Conservation (phyloP, 2,329 filamentous ascomycete genomes). For the Pseudomassariella vexata region DNA sequence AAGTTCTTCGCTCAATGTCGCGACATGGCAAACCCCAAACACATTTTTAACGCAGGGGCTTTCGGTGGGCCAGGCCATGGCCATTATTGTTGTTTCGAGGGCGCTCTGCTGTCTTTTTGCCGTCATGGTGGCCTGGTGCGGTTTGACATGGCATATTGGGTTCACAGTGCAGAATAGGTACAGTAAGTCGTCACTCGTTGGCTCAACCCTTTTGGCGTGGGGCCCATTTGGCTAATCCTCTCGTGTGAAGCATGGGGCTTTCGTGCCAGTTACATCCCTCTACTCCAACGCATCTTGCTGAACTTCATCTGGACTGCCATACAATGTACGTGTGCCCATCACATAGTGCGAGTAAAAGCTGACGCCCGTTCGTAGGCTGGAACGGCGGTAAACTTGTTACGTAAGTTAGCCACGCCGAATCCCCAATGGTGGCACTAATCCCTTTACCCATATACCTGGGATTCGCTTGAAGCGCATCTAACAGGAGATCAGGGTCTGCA, state of each 20-base stretch:
- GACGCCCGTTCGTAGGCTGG: conserved; percentile 18
- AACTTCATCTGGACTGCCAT: conserved; percentile 43
- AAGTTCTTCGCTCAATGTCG: conserved; percentile 25
- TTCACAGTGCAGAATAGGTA: conserved; percentile 42
- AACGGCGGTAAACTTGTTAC: conserved; percentile 23
- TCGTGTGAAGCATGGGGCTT: conserved; percentile 43
- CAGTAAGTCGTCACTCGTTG: too few species aligned
- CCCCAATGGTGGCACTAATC: background rate
- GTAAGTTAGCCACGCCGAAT: background rate
- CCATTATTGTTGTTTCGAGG: conserved; percentile 35
- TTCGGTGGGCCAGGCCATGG: conserved; percentile 39
- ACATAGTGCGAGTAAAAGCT: too few species aligned
- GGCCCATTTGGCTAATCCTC: too few species aligned
- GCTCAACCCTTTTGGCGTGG: too few species aligned
- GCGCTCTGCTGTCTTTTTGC: conserved; percentile 35
- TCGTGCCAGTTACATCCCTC: conserved; percentile 39
- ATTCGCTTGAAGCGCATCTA: conserved; percentile 1
- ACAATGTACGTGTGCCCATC: conserved; percentile 22
- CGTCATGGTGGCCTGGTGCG: conserved; percentile 36
- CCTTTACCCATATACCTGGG: too few species aligned
- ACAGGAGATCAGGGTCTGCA: conserved; percentile 23
- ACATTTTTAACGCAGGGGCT: conserved; percentile 37
- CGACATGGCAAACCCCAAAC: conserved; percentile 39
- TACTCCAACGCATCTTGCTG: conserved; percentile 37
- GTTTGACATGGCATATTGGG: conserved; percentile 41